phyloP scores from a whole-genome alignment of 805 yeast species.

The Schwanniomyces occidentalis region DNA sequence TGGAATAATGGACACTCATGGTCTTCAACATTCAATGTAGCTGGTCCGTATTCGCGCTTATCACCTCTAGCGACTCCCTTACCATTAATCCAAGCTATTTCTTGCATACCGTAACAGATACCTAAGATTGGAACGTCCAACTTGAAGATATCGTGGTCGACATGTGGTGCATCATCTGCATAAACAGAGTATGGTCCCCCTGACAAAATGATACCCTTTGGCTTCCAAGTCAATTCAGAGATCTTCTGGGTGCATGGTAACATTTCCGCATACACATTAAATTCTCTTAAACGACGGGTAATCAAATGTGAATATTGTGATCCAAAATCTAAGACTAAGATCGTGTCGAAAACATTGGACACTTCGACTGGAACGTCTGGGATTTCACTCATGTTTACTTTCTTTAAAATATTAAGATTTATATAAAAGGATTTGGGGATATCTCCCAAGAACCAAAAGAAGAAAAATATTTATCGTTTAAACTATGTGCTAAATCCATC shows the following conservation, averaged over 20 bases:
- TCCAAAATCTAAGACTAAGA: slow-evolving; percentile 95
- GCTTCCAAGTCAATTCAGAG: slow-evolving; percentile 87
- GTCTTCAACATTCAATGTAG: slow-evolving; percentile 78
- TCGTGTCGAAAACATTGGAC: slow-evolving; percentile 90
- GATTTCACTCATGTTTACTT: slow-evolving; percentile 4
- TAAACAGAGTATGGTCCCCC: slow-evolving; percentile 99
- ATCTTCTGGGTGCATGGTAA: slow-evolving; percentile 98
- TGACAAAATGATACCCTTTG: slow-evolving; percentile 92
- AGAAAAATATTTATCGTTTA: too few relatives aligned
- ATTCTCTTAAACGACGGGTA: slow-evolving; percentile 96
- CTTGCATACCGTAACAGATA: slow-evolving; percentile 99
- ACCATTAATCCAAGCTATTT: slow-evolving; percentile 96
- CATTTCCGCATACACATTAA: slow-evolving; percentile 98
- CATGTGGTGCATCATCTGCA: slow-evolving; percentile 95
- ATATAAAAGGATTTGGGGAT: slow-evolving; percentile 1
- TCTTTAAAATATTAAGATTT: background rate
- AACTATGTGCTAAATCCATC: too few relatives aligned
- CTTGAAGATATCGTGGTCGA: slow-evolving; percentile 89
- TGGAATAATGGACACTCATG: slow-evolving; percentile 68
- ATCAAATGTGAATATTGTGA: slow-evolving; percentile 97
- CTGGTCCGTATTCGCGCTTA: slow-evolving; percentile 98
- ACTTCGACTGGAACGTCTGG: slow-evolving; percentile 59
- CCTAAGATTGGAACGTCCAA: slow-evolving; percentile 93
- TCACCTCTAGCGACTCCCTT: slow-evolving; percentile 93
- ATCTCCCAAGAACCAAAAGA: slow-evolving; percentile 4